These are phyloP conservation scores for Phytophthora agathidicida DNA, from an alignment of 352 stramenopile genomes.

Conservation along the genomic window DNA sequence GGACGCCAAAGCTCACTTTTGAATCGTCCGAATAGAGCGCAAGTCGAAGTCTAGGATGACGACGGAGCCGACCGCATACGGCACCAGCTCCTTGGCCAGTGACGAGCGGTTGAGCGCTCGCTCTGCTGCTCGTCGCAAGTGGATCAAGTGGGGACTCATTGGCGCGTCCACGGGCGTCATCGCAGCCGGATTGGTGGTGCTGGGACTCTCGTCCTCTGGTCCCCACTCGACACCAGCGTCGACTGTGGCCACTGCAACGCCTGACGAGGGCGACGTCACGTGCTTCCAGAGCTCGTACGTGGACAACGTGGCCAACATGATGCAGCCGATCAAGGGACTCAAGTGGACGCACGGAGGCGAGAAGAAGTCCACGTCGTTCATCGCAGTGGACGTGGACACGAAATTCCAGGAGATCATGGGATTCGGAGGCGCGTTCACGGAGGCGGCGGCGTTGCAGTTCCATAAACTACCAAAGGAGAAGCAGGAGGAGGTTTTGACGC, in stretches of 20 bases:
- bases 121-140: constrained; percentile 11
- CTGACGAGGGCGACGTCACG: constrained; percentile 25
- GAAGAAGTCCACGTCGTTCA: constrained; percentile 36
- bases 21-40: constrained; percentile 6
- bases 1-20: constrained; percentile 13
- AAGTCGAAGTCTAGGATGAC: not conserved
- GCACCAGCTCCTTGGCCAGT: constrained; percentile 41
- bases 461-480: constrained; percentile 70
- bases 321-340: constrained; percentile 57
- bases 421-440: constrained; percentile 94
- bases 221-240: constrained; percentile 4
- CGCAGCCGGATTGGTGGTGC: not conserved
- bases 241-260: constrained; percentile 1
- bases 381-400: constrained; percentile 51
- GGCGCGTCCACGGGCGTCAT: constrained; percentile 13
- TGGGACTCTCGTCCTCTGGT: constrained; percentile 5
- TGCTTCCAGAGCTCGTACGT: constrained; percentile 77
- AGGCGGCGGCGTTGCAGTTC: constrained; percentile 89
- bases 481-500: constrained; percentile 83
- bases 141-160: constrained; percentile 36
- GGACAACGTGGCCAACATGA: constrained; percentile 66
- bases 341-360: constrained; percentile 33
- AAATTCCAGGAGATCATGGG: constrained; percentile 84
- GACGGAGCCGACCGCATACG: constrained; percentile 52
- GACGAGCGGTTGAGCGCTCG: constrained; percentile 31